A percentile compares a stretch with the other conserved stretches of the same genome.
Evolutionary conservation across 2,329 filamentous ascomycete genomes (phyloP).

Genomic region (Mollisiaceae sp.): DNA sequence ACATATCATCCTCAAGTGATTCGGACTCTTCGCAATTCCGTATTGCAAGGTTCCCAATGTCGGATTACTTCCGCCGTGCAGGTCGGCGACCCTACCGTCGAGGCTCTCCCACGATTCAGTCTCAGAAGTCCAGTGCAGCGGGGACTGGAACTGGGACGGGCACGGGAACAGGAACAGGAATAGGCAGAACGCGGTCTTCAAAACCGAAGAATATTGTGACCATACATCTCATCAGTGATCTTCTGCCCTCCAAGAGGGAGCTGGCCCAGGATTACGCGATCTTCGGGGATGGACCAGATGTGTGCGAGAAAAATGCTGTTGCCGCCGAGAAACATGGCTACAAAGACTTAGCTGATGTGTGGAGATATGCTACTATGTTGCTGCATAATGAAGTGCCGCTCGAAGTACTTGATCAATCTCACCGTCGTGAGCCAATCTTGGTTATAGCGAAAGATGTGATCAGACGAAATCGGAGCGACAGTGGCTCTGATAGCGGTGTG

Average conservation of each 20-base stretch:
- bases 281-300: slow-evolving; percentile 79
- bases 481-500: slow-evolving; percentile 53
- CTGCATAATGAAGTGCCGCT: slow-evolving; percentile 78
- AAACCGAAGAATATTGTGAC: slow-evolving; percentile 72
- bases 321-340: slow-evolving; percentile 76
- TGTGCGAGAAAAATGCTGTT: slow-evolving; percentile 83
- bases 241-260: slow-evolving; percentile 78
- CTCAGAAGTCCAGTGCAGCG: slow-evolving; percentile 42
- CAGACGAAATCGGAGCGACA: slow-evolving; percentile 44
- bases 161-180: slow-evolving; percentile 56
- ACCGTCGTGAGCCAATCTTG: slow-evolving; percentile 59
- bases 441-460: slow-evolving; percentile 71
- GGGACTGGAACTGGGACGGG: slow-evolving; percentile 62
- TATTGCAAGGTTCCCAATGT: slow-evolving; percentile 38
- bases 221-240: slow-evolving; percentile 70
- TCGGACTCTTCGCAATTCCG: slow-evolving; percentile 43
- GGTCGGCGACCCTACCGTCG: slow-evolving; percentile 34
- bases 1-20: slow-evolving; percentile 41
- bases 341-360: slow-evolving; percentile 77
- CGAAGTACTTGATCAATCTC: slow-evolving; percentile 61
- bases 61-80: slow-evolving; percentile 38
- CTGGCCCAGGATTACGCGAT: slow-evolving; percentile 83
- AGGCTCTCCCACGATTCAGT: slow-evolving; percentile 41
- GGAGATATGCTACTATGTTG: slow-evolving; percentile 80
- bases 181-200: slow-evolving; percentile 36